Evolutionary conservation across 768 basidiomycete genomes (phyloP), one percentile per base, ranked within the genome.

Genomic region (Xerocomellus intermedius): DNA sequence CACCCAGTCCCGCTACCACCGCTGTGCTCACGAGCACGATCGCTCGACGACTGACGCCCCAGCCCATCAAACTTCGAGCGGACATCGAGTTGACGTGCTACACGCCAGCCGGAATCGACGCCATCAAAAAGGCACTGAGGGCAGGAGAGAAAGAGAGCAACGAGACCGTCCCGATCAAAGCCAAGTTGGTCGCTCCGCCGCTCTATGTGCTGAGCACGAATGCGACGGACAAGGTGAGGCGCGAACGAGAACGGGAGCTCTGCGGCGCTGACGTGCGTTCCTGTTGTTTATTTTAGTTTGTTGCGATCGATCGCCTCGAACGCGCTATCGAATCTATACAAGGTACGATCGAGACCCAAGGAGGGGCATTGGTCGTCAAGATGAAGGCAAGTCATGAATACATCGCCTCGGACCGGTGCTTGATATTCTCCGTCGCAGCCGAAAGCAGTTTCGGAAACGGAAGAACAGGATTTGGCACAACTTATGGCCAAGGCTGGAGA

Each of bases 1-100:
- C 84, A 8, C 74, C 87, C 47, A 75, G 83, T 4, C 65, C 77
- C 7, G 75, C 82, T 1, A 87, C 86, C 1, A 75, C 84, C 30
- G 72, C 78, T 4, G 78, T 89, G 41, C 82, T 98, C 19, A 82
- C 82, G 57, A 73, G 81, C 52, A 96, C 93, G 21, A 97, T 99
- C 67, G 94, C 95, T 8, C 87, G 94, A 42, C 87, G 97, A 13
- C 79, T 98, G 37, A 99, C 97, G 0, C 97, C 97, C 2, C 97
- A 99, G 71, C 94, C 97, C 6, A 95, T 99, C 79, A 99, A 98
- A 76, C 83, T 99, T 38, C 92, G 97, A 63, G 94, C 97, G 5
- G 97, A 99, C 73, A 91, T 99, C 64, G 94, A 98, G 74, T 75
- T 99, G 42, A 97, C 94, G 38, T 98, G 96, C 73, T 99, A 97